A percentile compares a stretch with the other conserved stretches of the same genome.
phyloP scores from a whole-genome alignment of 1,284 basidiomycete species.

The Apiotrichum sp. region DNA sequence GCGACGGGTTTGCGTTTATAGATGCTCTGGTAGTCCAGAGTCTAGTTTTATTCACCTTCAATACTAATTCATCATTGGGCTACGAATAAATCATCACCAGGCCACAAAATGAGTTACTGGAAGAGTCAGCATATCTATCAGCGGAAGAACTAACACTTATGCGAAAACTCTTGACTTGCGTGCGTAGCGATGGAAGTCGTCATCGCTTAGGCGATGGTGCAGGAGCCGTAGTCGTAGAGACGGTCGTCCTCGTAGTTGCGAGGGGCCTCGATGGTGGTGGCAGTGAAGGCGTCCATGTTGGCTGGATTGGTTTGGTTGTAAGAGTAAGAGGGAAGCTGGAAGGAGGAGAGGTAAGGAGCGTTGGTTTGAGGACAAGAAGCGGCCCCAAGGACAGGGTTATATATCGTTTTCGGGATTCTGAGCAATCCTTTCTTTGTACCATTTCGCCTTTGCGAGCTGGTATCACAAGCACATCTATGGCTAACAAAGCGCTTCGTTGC shows the following conservation, averaged over 20 bases:
- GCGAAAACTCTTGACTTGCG: too few species aligned
- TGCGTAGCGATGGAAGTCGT: too few species aligned
- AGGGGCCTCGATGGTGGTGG: slow-evolving; percentile 28
- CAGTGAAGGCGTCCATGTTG: slow-evolving; percentile 40
- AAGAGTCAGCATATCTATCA: too few species aligned
- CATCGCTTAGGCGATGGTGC: slow-evolving; percentile 21
- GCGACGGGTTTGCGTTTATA: too few species aligned
- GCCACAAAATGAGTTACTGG: too few species aligned
- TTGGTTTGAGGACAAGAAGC: neutral
- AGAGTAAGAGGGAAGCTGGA: slow-evolving; percentile 1
- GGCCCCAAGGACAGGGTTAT: neutral
- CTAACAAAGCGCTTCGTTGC: too few species aligned
- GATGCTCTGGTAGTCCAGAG: too few species aligned
- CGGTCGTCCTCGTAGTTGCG: slow-evolving; percentile 18
- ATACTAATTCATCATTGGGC: neutral
- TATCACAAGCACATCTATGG: too few species aligned
- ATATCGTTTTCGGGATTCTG: neutral
- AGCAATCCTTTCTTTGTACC: neutral
- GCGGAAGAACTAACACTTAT: too few species aligned
- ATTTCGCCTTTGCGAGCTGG: neutral
- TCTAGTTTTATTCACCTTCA: neutral
- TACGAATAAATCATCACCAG: too few species aligned
- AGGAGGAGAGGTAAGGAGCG: neutral
- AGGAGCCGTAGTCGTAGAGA: slow-evolving; percentile 1
- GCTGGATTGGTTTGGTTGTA: slow-evolving; percentile 5